Base-by-base conservation (phyloP, 2,329 filamentous ascomycete species). In the Chrysoporthe austroafricana region DNA sequence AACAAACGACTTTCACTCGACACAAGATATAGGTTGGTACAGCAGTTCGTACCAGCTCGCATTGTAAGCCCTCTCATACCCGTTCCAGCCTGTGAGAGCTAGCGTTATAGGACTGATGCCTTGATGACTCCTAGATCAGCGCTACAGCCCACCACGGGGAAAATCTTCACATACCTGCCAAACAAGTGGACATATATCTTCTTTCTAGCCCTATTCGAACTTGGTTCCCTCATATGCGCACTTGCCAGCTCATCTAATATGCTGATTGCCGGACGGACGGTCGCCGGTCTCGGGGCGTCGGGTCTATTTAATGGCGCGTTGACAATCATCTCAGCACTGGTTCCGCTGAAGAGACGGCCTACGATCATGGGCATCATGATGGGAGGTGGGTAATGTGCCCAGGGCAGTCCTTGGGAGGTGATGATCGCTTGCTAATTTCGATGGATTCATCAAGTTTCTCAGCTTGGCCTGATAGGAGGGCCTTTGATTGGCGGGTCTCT, bases 141-240 rank as follows among this genome's bases (percentile, higher is more conserved):
- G 0, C 73, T 77, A 52, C 77, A 78, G 74, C 34, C 78, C 72
- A 58, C 60, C n/a, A 64, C 64, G 62, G 77, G 77, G 21, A 76
- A 75, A 50, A 63, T 79, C 8, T 79, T 78, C 66, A 78, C 73
- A 2, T 75, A 74, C 61, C 75, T 74, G 56, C 71, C 72, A n/a
- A 73, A 76, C 32, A 79, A 79, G 73, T 78, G 73, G 73, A 74
- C 75, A 2, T 79, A 76, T 61, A 74, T 73, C 67, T 71, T 73
- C 2, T 80, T 78, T 48, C 52, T 80, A 3, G 42, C 73, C 1
- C 63, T 79, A n/a, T 80, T 80, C 66, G 78, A 81, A 72, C 54
- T 86, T 0, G 85, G 85, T 3, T 84, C 81, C 3, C 70, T 86
- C 4, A 74, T 88, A 21, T 70, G 67, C 56, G 69, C 46, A 16